Evolutionary conservation across 345 rosid genomes (phyloP).

Genomic region (Lepidium africanum): DNA sequence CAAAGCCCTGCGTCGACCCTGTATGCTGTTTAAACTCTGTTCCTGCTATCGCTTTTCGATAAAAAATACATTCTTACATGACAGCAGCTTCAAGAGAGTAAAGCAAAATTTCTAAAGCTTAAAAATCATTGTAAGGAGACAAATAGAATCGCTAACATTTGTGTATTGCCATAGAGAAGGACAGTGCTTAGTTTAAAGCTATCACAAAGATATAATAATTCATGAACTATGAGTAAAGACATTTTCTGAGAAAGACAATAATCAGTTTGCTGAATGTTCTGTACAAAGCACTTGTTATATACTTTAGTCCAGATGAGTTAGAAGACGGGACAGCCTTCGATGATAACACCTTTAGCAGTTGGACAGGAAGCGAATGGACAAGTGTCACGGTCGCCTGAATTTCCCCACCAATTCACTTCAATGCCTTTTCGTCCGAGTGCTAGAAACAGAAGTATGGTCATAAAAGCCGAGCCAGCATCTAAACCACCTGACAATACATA

Average conservation of each 20-base stretch:
- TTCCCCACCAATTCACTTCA: slow-evolving; percentile 68
- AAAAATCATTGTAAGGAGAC: neutral
- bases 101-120: neutral
- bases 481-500: slow-evolving; percentile 74
- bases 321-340: slow-evolving; percentile 60
- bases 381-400: slow-evolving; percentile 55
- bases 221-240: slow-evolving; percentile 12
- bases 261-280: slow-evolving; percentile 7
- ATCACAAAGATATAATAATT: neutral
- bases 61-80: neutral
- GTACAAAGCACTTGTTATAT: slow-evolving; percentile 1
- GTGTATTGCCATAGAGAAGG: neutral
- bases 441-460: slow-evolving; percentile 53
- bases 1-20: neutral
- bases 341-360: slow-evolving; percentile 46
- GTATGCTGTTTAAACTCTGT: neutral
- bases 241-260: neutral
- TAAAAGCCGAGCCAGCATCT: slow-evolving; percentile 78
- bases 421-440: slow-evolving; percentile 40
- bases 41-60: neutral
- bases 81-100: neutral
- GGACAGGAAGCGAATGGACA: slow-evolving; percentile 70
- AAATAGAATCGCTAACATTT: neutral
- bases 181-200: slow-evolving; percentile 4
- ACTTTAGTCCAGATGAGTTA: slow-evolving; percentile 2